These are phyloP conservation scores for Anthracocystis panici-leucophaei DNA, from an alignment of 1,284 basidiomycete species.

Conservation along the genomic window DNA sequence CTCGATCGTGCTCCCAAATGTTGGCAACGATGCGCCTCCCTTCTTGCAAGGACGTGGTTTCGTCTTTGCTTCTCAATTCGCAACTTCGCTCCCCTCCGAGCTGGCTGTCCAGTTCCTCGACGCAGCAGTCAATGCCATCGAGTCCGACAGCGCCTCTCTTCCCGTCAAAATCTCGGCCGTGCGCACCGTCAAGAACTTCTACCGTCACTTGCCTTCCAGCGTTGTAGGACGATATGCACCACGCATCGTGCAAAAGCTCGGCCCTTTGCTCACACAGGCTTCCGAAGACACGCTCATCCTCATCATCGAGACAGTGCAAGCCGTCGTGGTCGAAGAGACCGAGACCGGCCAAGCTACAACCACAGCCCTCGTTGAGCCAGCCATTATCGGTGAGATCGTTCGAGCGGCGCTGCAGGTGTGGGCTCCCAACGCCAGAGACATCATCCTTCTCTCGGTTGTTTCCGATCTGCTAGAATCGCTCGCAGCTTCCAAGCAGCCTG, in stretches of 20 bases:
- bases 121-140: conserved; percentile 86
- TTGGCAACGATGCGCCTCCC: conserved; percentile 76
- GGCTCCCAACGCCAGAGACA: conserved; percentile 81
- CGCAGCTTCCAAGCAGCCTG: conserved; percentile 70
- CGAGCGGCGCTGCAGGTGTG: conserved; percentile 77
- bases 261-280: conserved; percentile 83
- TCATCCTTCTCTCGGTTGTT: conserved; percentile 86
- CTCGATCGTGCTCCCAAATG: conserved; percentile 81
- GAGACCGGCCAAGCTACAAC: conserved; percentile 65
- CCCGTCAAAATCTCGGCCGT: conserved; percentile 94
- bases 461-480: conserved; percentile 82
- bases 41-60: conserved; percentile 95
- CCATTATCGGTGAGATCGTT: conserved; percentile 53
- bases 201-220: conserved; percentile 72
- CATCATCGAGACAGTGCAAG: conserved; percentile 84
- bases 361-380: conserved; percentile 32
- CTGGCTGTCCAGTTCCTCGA: conserved; percentile 78
- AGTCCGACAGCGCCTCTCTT: conserved; percentile 77
- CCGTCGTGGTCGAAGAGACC: conserved; percentile 79
- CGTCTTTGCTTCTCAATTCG: conserved; percentile 91
- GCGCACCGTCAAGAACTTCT: conserved; percentile 71
- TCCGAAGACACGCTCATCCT: conserved; percentile 91
- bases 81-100: conserved; percentile 78
- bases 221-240: conserved; percentile 77
- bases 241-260: conserved; percentile 83